Evolutionary conservation across 495 filamentous ascomycete genomes (phyloP), one percentile per base, ranked within the genome.

Genomic region (Lichina pygmaea): DNA sequence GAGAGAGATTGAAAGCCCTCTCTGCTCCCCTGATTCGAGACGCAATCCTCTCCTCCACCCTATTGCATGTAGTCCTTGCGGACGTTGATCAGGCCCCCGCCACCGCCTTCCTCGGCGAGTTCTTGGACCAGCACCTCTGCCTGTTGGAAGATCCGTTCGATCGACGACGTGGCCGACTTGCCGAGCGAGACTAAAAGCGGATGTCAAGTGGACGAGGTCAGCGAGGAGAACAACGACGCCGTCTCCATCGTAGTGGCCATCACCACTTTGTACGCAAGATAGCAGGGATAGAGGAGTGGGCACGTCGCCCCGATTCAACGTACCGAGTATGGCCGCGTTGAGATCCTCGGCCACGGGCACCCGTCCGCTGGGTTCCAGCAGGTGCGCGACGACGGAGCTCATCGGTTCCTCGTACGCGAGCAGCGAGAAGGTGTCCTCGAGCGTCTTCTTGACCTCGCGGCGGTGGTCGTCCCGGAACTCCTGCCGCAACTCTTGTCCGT

Each of bases 321-420:
- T 68, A 94, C 86, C 78, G 44, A 97, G 59, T 50, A 97, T 93
- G 36, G 83, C 89, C 49, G 81, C 80, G 57, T 95, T 95, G 50
- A 99, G 61, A 61, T 92, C 86, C 62, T 99, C 89, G 15, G 85
- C 85, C 42, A 95, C 82, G 42, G 73, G 68, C 33, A 78, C 73
- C 45, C 89, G 64, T 3, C 81, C 82, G 10, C 66, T 68, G 11
- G 68, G 67, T 53, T 93, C 82, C 46, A 95, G 60, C 52, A 93
- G 61, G 55, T 77, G 77, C n/a, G 77, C 73, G 47, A 91, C 66
- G 30, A 75, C 71, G 33, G 71, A 73, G 52, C 74, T 71, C 32
- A 75, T 67, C 11, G 86, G 82, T 55, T 94, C 78, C 12, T 69
- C 59, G 52, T 94, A 95, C 3, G 86, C 83, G 48, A 94, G 72